Conservation (phyloP, 2,329 filamentous ascomycete species). For the Sporothrix globosa region DNA sequence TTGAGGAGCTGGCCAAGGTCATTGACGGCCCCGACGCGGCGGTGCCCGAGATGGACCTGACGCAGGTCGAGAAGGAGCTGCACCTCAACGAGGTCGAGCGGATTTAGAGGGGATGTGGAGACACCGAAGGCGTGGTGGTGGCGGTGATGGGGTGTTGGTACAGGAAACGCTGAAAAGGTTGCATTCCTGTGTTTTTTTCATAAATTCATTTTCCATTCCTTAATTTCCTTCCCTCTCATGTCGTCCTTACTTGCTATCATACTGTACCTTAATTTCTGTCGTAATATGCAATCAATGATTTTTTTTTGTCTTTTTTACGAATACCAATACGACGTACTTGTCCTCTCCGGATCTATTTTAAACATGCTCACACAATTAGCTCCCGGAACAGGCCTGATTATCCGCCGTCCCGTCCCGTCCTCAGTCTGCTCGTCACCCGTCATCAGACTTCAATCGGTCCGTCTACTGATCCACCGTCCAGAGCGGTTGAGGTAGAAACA, state of each 20-base stretch:
- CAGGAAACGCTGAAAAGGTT: background rate
- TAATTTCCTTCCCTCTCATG: background rate
- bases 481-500: no score
- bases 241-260: background rate
- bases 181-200: background rate
- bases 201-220: background rate
- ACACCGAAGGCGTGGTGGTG: no score
- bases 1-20: constrained; percentile 68
- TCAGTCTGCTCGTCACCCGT: background rate
- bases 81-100: constrained; percentile 34
- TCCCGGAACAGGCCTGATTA: background rate
- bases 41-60: constrained; percentile 52
- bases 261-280: background rate
- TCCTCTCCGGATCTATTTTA: background rate
- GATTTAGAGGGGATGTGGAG: background rate
- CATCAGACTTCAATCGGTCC: background rate
- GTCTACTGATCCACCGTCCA: background rate
- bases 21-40: constrained; percentile 64
- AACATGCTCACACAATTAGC: background rate
- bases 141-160: background rate
- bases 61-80: constrained; percentile 51
- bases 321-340: background rate
- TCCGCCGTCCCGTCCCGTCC: background rate
- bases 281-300: background rate
- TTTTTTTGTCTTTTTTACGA: background rate